Evolutionary conservation across 441 rosid species (phyloP).

Genomic region (Croton laevigatus): DNA sequence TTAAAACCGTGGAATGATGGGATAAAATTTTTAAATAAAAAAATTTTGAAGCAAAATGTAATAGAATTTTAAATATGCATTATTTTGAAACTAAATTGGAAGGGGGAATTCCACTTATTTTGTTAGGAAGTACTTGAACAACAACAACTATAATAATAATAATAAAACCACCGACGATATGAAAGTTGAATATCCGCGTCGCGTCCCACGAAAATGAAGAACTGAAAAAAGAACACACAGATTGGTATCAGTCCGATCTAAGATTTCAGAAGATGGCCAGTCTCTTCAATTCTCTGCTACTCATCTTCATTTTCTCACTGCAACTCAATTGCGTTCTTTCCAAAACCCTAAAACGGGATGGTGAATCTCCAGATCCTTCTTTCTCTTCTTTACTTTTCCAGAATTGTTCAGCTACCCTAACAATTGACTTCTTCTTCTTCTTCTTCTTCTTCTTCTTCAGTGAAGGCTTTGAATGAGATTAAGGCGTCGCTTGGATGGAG

Average conservation of each 20-base stretch:
- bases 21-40: no score
- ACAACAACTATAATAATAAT: background rate
- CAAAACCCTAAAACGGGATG: constrained; percentile 81
- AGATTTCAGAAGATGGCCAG: constrained; percentile 27
- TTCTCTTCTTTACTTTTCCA: background rate
- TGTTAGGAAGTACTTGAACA: no score
- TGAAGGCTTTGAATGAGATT: constrained; percentile 79
- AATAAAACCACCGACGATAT: constrained; percentile 6
- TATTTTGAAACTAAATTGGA: no score
- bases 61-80: no score
- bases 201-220: background rate
- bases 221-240: background rate
- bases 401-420: background rate
- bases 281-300: constrained; percentile 17
- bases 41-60: no score
- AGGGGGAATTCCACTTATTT: no score
- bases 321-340: constrained; percentile 36
- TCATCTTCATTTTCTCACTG: constrained; percentile 34
- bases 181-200: constrained; percentile 5
- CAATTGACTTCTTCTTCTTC: background rate
- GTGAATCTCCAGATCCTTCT: constrained; percentile 26
- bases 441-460: constrained; percentile 30
- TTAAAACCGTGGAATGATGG: no score
- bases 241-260: background rate
- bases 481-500: constrained; percentile 79